Evolutionary conservation across 495 filamentous ascomycete genomes (phyloP).

Genomic region (Penicillium cinerascens): DNA sequence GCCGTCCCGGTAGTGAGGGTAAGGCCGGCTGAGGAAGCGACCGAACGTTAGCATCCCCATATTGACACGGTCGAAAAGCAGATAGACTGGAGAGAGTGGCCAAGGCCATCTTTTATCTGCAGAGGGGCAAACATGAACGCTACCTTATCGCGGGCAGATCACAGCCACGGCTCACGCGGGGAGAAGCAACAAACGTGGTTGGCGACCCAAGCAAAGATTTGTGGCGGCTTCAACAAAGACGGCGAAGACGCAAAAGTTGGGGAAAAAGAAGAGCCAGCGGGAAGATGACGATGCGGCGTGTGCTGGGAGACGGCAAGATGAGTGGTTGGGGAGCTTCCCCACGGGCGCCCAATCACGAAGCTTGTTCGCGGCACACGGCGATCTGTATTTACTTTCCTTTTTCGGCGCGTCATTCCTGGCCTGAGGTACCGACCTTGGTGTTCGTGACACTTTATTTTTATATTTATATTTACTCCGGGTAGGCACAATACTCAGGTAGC

Average conservation of each 20-base stretch:
- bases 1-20: conserved; percentile 35
- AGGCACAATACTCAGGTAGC: too few relatives aligned
- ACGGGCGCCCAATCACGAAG: background rate
- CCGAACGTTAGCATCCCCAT: conserved; percentile 46
- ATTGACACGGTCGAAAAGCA: conserved; percentile 2
- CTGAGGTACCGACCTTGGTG: background rate
- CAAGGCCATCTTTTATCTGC: background rate
- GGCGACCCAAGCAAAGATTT: background rate
- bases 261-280: background rate
- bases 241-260: background rate
- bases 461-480: background rate
- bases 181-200: background rate
- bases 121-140: background rate
- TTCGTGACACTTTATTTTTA: background rate
- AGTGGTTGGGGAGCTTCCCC: background rate
- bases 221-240: background rate
- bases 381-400: background rate
- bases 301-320: background rate
- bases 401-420: too few relatives aligned
- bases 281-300: background rate
- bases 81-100: background rate
- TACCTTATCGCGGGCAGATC: background rate
- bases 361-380: background rate
- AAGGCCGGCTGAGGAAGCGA: conserved; percentile 44
- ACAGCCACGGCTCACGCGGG: background rate